Conservation (phyloP, 345 rosid genomes). For the Eucalyptus sp. region DNA sequence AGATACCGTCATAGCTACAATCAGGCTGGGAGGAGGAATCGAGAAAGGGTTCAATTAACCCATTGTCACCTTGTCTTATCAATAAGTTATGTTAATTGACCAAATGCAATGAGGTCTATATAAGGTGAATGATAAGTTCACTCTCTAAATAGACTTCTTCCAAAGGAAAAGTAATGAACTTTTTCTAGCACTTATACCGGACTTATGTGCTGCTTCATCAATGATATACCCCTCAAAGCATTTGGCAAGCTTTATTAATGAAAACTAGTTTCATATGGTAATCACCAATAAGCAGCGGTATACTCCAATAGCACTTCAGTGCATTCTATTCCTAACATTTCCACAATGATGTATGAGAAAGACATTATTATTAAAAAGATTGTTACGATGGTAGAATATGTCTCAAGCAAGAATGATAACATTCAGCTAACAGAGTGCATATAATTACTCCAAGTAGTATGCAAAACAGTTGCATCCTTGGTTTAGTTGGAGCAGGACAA, state of each 20-base stretch:
- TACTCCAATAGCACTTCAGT: neutral
- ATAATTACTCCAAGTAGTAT: neutral
- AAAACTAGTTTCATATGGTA: neutral
- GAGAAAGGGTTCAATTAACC: neutral
- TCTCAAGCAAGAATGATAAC: neutral
- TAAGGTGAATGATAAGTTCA: neutral
- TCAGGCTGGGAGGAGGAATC: neutral
- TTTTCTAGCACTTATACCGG: neutral
- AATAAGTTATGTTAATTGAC: neutral
- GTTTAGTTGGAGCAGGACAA: neutral
- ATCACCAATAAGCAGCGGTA: neutral
- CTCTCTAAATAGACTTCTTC: neutral
- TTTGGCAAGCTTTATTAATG: neutral
- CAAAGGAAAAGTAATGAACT: neutral
- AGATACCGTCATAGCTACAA: neutral
- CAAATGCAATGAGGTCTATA: neutral
- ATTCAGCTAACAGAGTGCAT: neutral
- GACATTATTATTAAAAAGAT: neutral
- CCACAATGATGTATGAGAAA: neutral
- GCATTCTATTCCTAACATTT: neutral
- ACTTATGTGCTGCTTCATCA: neutral
- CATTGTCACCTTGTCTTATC: neutral
- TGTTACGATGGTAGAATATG: neutral
- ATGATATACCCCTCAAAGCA: neutral
- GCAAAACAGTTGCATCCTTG: neutral